Percentiles rank a stretch among this genome's conserved stretches.
Conservation (phyloP, 768 basidiomycete species). For the Daedaleopsis nitida region DNA sequence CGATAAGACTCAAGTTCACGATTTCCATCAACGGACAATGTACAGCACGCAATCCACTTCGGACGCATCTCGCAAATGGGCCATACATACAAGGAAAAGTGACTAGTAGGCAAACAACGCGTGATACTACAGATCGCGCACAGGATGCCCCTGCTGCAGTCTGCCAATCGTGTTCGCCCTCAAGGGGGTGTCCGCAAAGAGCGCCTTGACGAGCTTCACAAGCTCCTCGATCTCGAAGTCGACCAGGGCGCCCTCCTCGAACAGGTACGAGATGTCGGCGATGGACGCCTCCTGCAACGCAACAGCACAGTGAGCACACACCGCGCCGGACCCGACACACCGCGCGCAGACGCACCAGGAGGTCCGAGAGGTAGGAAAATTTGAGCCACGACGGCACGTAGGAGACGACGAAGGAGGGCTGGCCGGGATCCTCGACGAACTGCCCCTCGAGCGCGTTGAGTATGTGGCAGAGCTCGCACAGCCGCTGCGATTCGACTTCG, state of each 20-base stretch:
- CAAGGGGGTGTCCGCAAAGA: conserved; percentile 86
- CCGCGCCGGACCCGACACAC: conserved; percentile 30
- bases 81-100: no score
- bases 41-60: neutral
- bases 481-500: conserved; percentile 78
- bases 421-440: conserved; percentile 65
- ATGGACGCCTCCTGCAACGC: conserved; percentile 87
- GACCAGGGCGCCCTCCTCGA: conserved; percentile 86
- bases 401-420: conserved; percentile 77
- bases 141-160: conserved; percentile 62
- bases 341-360: conserved; percentile 66
- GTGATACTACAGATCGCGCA: conserved; percentile 6
- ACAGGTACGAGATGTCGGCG: conserved; percentile 89
- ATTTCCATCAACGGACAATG: neutral
- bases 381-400: conserved; percentile 96
- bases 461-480: conserved; percentile 82
- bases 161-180: conserved; percentile 82
- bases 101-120: no score
- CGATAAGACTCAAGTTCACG: neutral
- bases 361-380: conserved; percentile 90
- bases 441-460: conserved; percentile 78
- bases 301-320: neutral
- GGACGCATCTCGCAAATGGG: no score
- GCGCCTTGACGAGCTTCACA: conserved; percentile 74
- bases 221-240: conserved; percentile 89